Percentiles rank a stretch among this genome's conserved stretches.
Conservation (phyloP, 306 rosid genomes). For the Geum urbanum region DNA sequence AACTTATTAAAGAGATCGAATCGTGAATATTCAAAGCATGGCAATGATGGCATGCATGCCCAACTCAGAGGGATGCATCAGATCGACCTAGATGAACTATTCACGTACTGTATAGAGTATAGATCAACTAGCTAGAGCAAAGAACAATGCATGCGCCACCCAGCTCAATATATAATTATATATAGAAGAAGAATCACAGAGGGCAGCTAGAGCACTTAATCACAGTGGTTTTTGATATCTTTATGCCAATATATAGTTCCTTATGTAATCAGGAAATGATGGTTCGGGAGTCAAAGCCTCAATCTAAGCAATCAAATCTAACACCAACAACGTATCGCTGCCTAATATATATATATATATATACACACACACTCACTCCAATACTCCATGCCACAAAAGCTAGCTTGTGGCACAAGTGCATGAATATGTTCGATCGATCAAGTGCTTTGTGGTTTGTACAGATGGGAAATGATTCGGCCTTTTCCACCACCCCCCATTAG, state of each 20-base stretch:
- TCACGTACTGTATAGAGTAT: too few relatives aligned
- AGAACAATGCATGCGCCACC: neutral
- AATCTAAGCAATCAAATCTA: constrained; percentile 14
- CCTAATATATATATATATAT: neutral
- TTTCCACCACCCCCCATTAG: neutral
- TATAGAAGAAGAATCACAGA: constrained; percentile 6
- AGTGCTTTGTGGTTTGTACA: constrained; percentile 13
- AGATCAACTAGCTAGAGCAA: too few relatives aligned
- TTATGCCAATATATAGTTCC: neutral
- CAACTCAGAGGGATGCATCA: too few relatives aligned
- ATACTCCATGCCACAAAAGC: constrained; percentile 9
- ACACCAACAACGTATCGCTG: neutral
- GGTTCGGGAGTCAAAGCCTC: neutral
- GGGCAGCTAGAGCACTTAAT: neutral
- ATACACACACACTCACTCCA: too few relatives aligned
- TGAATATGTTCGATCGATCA: neutral
- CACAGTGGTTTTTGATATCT: constrained; percentile 6
- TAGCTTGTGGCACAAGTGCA: constrained; percentile 13
- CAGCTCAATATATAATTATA: neutral
- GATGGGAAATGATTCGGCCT: neutral
- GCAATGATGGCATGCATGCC: too few relatives aligned
- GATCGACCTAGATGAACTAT: too few relatives aligned
- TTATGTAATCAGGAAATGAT: constrained; percentile 13
- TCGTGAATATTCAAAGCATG: too few relatives aligned
- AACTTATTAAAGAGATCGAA: too few relatives aligned